A percentile compares a stretch with the other conserved stretches of the same genome.
These are phyloP conservation scores for Conticribra weissflogii DNA, from an alignment of 108 stramenopile species.

Conservation along the genomic window DNA sequence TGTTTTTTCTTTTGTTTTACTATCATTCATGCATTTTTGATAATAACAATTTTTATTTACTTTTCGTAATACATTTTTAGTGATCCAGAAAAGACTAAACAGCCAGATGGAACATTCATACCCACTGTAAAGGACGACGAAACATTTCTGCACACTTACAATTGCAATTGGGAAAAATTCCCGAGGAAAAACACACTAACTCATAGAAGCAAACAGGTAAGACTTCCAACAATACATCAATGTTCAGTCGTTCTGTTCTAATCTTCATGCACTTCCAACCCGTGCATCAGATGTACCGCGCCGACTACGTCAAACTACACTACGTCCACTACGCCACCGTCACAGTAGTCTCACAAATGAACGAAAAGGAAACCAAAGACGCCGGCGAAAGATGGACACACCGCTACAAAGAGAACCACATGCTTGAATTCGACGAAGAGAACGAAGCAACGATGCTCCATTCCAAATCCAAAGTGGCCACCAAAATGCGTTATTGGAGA, in stretches of 20 bases:
- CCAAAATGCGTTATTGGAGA: constrained; percentile 68
- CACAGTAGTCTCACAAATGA: constrained; percentile 67
- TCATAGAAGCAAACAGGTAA: constrained; percentile 79
- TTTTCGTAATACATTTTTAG: constrained; percentile 11
- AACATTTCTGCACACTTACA: constrained; percentile 85
- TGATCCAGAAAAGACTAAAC: constrained; percentile 37
- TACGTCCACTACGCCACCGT: constrained; percentile 88
- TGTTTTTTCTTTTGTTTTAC: too few species aligned
- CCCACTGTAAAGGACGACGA: constrained; percentile 58
- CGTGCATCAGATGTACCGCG: constrained; percentile 54
- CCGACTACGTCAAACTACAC: constrained; percentile 84
- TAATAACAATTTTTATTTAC: too few species aligned
- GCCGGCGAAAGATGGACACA: constrained; percentile 40
- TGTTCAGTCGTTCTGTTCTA: too few species aligned
- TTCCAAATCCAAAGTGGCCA: constrained; percentile 79
- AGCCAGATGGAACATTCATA: constrained; percentile 24
- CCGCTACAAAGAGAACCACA: constrained; percentile 56
- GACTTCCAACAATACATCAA: not conserved
- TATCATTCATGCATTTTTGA: too few species aligned
- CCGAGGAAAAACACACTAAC: constrained; percentile 73
- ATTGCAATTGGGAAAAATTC: constrained; percentile 82
- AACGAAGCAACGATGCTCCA: constrained; percentile 87
- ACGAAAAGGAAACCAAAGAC: constrained; percentile 48
- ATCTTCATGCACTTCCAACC: not conserved
- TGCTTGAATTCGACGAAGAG: constrained; percentile 69